phyloP scores from a whole-genome alignment of 257 asterid genomes.

The Plantago major region DNA sequence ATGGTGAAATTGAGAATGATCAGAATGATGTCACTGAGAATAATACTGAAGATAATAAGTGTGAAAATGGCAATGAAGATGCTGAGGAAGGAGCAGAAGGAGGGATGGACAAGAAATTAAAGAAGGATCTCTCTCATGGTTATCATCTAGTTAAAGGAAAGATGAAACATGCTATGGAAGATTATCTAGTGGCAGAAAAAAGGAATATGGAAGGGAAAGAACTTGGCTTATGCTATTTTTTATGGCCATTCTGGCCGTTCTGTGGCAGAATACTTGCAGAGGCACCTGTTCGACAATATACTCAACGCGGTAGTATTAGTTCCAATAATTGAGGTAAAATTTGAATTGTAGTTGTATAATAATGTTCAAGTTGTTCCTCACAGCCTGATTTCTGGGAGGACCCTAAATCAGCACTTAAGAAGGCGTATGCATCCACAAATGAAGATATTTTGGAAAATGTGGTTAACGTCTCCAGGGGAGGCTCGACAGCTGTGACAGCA shows the following conservation, averaged over 20 bases:
- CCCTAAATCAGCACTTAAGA: conserved; percentile 27
- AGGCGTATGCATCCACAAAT: conserved; percentile 33
- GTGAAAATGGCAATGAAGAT: too few species aligned
- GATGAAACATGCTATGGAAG: conserved; percentile 54
- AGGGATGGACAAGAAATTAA: not conserved
- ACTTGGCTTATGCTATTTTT: conserved; percentile 40
- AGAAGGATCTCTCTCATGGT: conserved; percentile 29
- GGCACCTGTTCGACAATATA: conserved; percentile 38
- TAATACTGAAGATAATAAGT: too few species aligned
- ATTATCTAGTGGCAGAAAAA: conserved; percentile 30
- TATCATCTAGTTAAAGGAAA: conserved; percentile 42
- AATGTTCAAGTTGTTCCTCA: too few species aligned
- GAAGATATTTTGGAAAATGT: conserved; percentile 32
- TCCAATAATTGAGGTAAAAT: too few species aligned
- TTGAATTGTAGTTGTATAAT: too few species aligned
- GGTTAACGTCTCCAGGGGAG: conserved; percentile 34
- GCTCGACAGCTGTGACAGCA: conserved; percentile 48
- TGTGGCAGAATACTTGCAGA: conserved; percentile 44
- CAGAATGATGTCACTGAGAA: not conserved
- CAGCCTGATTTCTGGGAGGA: conserved; percentile 42
- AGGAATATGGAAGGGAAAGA: conserved; percentile 29
- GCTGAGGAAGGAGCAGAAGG: not conserved
- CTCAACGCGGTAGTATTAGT: conserved; percentile 29
- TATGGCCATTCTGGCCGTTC: conserved; percentile 46
- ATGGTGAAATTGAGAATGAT: conserved; percentile 1